Percentiles rank a stretch among this genome's conserved stretches.
These are phyloP conservation scores for Phytopythium cucurbitacearum DNA, from an alignment of 352 stramenopile genomes.

Conservation along the genomic window DNA sequence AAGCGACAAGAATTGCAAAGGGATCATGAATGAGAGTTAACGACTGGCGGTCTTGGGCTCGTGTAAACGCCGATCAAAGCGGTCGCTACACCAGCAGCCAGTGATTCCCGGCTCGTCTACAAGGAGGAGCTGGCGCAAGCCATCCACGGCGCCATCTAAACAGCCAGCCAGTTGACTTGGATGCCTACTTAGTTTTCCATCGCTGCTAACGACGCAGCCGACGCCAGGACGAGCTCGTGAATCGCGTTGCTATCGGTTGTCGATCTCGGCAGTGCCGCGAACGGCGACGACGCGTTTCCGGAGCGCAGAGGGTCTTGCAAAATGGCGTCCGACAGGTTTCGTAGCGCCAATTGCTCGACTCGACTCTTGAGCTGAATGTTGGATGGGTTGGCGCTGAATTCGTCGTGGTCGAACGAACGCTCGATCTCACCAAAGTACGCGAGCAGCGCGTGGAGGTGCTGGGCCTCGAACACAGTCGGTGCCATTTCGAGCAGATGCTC, in stretches of 20 bases:
- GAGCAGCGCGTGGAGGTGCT: constrained; percentile 60
- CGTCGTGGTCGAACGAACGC: constrained; percentile 52
- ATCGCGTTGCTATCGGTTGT: too few species aligned
- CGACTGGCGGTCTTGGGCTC: too few species aligned
- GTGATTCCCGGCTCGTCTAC: too few species aligned
- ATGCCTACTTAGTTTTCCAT: constrained; percentile 38
- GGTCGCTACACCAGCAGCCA: too few species aligned
- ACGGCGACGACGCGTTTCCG: background rate
- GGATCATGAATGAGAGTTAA: too few species aligned
- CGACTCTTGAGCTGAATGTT: constrained; percentile 50
- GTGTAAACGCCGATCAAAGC: too few species aligned
- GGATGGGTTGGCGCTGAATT: constrained; percentile 34
- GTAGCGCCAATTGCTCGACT: constrained; percentile 46
- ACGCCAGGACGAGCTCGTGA: too few species aligned
- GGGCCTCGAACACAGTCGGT: constrained; percentile 44
- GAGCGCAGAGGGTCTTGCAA: constrained; percentile 22
- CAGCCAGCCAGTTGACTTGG: too few species aligned
- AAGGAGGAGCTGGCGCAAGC: too few species aligned
- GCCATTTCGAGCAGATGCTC: constrained; percentile 44
- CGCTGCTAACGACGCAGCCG: constrained; percentile 13
- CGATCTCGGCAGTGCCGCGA: too few species aligned
- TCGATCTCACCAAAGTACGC: constrained; percentile 60
- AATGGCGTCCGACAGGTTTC: constrained; percentile 59
- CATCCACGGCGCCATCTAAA: too few species aligned
- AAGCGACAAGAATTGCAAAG: too few species aligned